A percentile compares a stretch with the other conserved stretches of the same genome.
phyloP scores from a whole-genome alignment of 352 stramenopile genomes.

The Pythium biforme region DNA sequence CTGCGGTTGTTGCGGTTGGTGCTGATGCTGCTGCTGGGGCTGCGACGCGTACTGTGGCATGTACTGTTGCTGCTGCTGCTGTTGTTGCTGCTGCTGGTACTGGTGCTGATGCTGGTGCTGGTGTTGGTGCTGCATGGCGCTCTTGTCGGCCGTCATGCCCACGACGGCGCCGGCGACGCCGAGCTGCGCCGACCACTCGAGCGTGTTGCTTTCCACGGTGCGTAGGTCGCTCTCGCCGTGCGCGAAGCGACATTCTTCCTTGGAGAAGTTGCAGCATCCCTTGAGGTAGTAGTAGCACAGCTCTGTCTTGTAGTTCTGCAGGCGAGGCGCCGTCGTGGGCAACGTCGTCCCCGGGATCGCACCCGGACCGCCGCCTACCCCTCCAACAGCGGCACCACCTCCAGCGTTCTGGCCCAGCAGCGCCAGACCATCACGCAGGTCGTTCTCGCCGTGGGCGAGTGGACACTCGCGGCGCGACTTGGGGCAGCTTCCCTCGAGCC shows the following conservation, averaged over 20 bases:
- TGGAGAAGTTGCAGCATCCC: conserved; percentile 87
- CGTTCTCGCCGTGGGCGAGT: conserved; percentile 74
- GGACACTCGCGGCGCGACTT: conserved; percentile 77
- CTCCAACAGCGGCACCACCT: background rate
- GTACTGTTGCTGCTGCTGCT: conserved; percentile 5
- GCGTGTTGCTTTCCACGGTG: conserved; percentile 82
- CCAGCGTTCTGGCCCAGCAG: conserved; percentile 25
- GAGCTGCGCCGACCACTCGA: conserved; percentile 58
- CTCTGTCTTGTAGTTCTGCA: conserved; percentile 90
- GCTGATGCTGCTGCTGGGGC: conserved; percentile 8
- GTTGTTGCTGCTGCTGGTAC: conserved; percentile 8
- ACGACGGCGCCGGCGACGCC: conserved; percentile 11
- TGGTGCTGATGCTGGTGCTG: conserved; percentile 71
- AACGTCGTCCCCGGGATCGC: conserved; percentile 20
- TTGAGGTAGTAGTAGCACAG: conserved; percentile 89
- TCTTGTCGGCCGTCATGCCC: conserved; percentile 10
- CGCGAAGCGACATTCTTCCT: conserved; percentile 86
- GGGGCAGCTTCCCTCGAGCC: conserved; percentile 66
- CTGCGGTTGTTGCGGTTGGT: conserved; percentile 3
- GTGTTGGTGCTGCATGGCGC: conserved; percentile 17
- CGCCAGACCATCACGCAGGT: conserved; percentile 59
- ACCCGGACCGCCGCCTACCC: background rate
- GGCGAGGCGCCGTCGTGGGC: conserved; percentile 49
- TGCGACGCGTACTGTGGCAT: conserved; percentile 28
- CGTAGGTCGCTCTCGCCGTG: conserved; percentile 77